Percentiles rank a stretch among this genome's conserved stretches.
phyloP scores from a whole-genome alignment of 2,329 filamentous ascomycete species.

The Botrytis galanthina region DNA sequence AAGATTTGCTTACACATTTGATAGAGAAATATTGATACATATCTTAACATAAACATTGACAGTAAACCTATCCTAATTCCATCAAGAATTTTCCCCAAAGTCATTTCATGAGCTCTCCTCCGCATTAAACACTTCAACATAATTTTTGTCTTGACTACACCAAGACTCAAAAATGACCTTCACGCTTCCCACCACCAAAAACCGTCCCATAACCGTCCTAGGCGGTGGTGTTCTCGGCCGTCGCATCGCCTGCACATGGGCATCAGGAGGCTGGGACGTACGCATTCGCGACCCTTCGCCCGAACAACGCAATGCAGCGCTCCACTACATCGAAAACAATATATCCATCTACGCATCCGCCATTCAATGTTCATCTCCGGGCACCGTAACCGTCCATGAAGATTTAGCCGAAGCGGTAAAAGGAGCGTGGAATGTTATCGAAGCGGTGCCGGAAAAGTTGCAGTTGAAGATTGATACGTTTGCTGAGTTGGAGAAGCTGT shows the following conservation, averaged over 20 bases:
- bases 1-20: neutral
- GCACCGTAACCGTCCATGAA: neutral
- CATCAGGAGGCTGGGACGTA: constrained; percentile 45
- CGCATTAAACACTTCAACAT: neutral
- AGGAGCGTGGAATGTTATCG: constrained; percentile 41
- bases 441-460: constrained; percentile 46
- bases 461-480: constrained; percentile 44
- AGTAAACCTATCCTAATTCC: neutral
- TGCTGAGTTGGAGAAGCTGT: constrained; percentile 41
- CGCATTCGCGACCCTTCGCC: constrained; percentile 44
- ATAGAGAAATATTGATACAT: neutral
- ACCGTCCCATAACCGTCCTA: constrained; percentile 41
- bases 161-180: constrained; percentile 9
- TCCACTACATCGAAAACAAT: constrained; percentile 44
- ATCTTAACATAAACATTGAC: neutral
- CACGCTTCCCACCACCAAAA: constrained; percentile 21
- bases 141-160: no score
- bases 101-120: neutral
- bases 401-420: constrained; percentile 30
- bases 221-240: constrained; percentile 47
- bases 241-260: constrained; percentile 44
- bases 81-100: neutral
- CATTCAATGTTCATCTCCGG: constrained; percentile 1
- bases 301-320: constrained; percentile 40
- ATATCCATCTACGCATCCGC: constrained; percentile 25